Evolutionary conservation across 768 basidiomycete species (phyloP).

Genomic region (Trametes maxima): DNA sequence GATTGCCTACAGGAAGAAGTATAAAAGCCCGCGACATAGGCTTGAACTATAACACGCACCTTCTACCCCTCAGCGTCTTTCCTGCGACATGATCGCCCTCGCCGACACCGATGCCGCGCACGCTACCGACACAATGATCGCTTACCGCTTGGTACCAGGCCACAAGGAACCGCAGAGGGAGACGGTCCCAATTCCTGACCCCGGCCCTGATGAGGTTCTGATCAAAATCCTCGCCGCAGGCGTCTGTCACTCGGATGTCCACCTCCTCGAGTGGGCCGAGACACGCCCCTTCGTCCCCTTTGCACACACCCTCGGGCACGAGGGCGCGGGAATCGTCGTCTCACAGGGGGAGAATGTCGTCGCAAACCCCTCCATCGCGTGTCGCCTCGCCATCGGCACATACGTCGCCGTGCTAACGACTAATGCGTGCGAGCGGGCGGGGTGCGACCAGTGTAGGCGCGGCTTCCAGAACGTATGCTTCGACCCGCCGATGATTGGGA

Average conservation of each 20-base stretch:
- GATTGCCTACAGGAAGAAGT: background rate
- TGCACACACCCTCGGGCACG: slow-evolving; percentile 25
- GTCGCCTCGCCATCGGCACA: slow-evolving; percentile 17
- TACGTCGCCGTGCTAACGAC: slow-evolving; percentile 25
- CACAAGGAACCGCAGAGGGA: slow-evolving; percentile 9
- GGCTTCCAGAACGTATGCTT: slow-evolving; percentile 24
- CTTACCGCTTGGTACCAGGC: slow-evolving; percentile 23
- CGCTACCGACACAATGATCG: slow-evolving; percentile 18
- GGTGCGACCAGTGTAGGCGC: slow-evolving; percentile 21
- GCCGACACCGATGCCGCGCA: background rate
- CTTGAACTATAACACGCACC: background rate
- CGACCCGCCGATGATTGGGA: slow-evolving; percentile 5
- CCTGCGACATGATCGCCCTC: background rate
- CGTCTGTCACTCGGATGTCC: slow-evolving; percentile 28
- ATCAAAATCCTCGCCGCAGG: slow-evolving; percentile 28
- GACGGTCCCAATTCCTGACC: slow-evolving; percentile 21
- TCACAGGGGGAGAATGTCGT: slow-evolving; percentile 18
- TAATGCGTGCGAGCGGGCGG: slow-evolving; percentile 21
- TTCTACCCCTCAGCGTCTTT: too few species aligned
- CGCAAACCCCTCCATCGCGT: background rate
- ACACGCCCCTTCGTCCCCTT: slow-evolving; percentile 1
- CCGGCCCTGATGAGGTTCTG: slow-evolving; percentile 20
- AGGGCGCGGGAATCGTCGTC: slow-evolving; percentile 26
- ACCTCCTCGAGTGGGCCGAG: slow-evolving; percentile 11
- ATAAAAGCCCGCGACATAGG: background rate